A percentile compares a stretch with the other conserved stretches of the same genome.
These are phyloP conservation scores for Rhodotorula sp. DNA, from an alignment of 1,284 basidiomycete genomes.

Conservation along the genomic window DNA sequence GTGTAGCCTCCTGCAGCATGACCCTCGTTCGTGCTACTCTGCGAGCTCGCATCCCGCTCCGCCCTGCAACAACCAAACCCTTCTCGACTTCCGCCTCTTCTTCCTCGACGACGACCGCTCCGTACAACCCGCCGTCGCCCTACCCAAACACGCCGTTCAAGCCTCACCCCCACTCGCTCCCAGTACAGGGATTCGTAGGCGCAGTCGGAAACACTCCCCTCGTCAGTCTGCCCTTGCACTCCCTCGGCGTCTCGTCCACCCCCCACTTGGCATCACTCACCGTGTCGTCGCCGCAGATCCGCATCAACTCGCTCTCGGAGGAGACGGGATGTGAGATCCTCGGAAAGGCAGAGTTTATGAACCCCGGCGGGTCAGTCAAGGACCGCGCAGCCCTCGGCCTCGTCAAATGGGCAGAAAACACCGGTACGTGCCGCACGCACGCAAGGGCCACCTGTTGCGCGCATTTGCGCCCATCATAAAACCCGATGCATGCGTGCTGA, in stretches of 20 bases:
- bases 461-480: neutral
- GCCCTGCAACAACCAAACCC: neutral
- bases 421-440: conserved; percentile 61
- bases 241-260: neutral
- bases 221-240: conserved; percentile 51
- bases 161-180: conserved; percentile 38
- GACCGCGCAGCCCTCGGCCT: conserved; percentile 93
- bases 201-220: conserved; percentile 93
- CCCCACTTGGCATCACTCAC: neutral
- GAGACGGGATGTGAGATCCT: conserved; percentile 84
- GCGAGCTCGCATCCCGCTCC: neutral
- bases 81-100: neutral
- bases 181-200: conserved; percentile 71
- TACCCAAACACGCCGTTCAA: conserved; percentile 14
- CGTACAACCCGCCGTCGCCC: conserved; percentile 9
- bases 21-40: conserved; percentile 4
- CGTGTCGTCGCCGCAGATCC: conserved; percentile 60
- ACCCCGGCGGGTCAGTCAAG: conserved; percentile 98
- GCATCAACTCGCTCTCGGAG: conserved; percentile 78
- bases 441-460: neutral
- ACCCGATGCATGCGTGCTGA: neutral
- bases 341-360: conserved; percentile 97
- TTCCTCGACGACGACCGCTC: neutral
- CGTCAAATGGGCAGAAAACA: conserved; percentile 81
- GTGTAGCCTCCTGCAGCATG: neutral